phyloP scores from a whole-genome alignment of 2,329 filamentous ascomycete genomes.

The Scytalidium sp. region DNA sequence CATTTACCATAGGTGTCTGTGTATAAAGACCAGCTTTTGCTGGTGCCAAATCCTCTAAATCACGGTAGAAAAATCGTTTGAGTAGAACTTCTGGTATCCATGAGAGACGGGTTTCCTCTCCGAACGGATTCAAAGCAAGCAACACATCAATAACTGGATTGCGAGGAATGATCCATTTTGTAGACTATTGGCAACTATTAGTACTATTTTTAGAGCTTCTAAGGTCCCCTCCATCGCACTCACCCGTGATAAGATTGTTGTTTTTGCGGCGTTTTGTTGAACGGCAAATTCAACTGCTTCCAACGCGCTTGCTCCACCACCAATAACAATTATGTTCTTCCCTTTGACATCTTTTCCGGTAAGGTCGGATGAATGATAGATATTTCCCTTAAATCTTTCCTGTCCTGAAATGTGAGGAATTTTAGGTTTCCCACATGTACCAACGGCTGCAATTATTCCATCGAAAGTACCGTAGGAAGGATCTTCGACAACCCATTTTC shows the following conservation, averaged over 20 bases:
- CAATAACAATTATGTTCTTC: slow-evolving; percentile 72
- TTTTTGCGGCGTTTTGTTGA: slow-evolving; percentile 58
- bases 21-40: slow-evolving; percentile 67
- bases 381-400: slow-evolving; percentile 64
- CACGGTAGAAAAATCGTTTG: slow-evolving; percentile 74
- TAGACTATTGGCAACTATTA: too few relatives aligned
- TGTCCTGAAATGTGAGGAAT: slow-evolving; percentile 65
- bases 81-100: slow-evolving; percentile 74
- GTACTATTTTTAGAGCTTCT: too few relatives aligned
- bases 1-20: slow-evolving; percentile 82
- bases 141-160: slow-evolving; percentile 70
- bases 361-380: slow-evolving; percentile 73
- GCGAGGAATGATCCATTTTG: slow-evolving; percentile 78
- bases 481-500: slow-evolving; percentile 74
- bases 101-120: slow-evolving; percentile 70
- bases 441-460: slow-evolving; percentile 70
- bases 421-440: slow-evolving; percentile 74
- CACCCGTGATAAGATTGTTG: slow-evolving; percentile 68
- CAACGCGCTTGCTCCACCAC: slow-evolving; percentile 74
- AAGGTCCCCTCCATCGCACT: too few relatives aligned
- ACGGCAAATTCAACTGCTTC: slow-evolving; percentile 77
- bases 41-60: slow-evolving; percentile 69
- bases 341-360: slow-evolving; percentile 67
- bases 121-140: slow-evolving; percentile 73
- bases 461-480: slow-evolving; percentile 67